A percentile compares a stretch with the other conserved stretches of the same genome.
These are phyloP conservation scores for Periconia sp. DNA, from an alignment of 2,329 filamentous ascomycete genomes.

Conservation along the genomic window DNA sequence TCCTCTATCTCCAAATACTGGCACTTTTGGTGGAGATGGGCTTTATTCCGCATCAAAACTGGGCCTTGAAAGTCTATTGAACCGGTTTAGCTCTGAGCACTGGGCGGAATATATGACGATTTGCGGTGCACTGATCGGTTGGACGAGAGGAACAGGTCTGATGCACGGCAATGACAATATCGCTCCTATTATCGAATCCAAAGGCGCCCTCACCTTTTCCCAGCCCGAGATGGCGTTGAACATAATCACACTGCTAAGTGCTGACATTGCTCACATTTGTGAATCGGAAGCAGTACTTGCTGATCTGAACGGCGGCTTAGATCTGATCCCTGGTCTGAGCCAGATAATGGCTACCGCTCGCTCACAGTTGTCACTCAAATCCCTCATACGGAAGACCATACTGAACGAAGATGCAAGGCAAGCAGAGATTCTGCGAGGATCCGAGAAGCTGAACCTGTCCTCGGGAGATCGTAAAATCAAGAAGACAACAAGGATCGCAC, in stretches of 20 bases:
- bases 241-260: constrained; percentile 41
- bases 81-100: constrained; percentile 38
- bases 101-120: constrained; percentile 49
- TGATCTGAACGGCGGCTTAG: constrained; percentile 78
- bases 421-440: too few relatives aligned
- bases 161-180: constrained; percentile 49
- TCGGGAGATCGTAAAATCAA: too few relatives aligned
- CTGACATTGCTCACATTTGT: constrained; percentile 81
- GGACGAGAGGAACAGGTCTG: constrained; percentile 48
- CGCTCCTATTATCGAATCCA: constrained; percentile 65
- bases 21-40: constrained; percentile 48
- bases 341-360: neutral
- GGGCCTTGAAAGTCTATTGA: constrained; percentile 40
- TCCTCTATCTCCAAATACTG: constrained; percentile 50
- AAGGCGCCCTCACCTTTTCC: constrained; percentile 45
- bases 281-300: constrained; percentile 90
- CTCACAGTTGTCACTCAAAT: constrained; percentile 1
- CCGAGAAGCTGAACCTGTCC: too few relatives aligned
- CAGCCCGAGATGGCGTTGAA: constrained; percentile 47
- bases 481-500: too few relatives aligned
- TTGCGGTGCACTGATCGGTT: constrained; percentile 49
- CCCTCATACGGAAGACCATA: neutral
- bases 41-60: constrained; percentile 51
- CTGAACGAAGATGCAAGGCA: too few relatives aligned
- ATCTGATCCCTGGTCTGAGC: constrained; percentile 4